A percentile compares a stretch with the other conserved stretches of the same genome.
Evolutionary conservation across 1,284 basidiomycete species (phyloP).

Genomic region (Agaricales sp.): DNA sequence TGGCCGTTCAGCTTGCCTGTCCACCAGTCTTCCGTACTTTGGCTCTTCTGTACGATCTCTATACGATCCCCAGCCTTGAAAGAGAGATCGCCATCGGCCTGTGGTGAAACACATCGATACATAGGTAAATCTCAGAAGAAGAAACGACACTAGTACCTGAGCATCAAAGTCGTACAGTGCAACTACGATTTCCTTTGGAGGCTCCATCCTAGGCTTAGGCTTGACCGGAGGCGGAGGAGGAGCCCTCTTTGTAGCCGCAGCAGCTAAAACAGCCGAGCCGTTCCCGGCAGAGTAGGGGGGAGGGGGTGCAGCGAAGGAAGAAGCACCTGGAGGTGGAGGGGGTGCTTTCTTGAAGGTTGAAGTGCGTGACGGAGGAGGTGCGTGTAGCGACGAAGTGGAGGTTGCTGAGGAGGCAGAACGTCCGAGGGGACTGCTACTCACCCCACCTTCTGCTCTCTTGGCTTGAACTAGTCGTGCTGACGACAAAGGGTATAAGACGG

Average conservation of each 20-base stretch:
- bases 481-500: conserved; percentile 5
- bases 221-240: conserved; percentile 89
- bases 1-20: conserved; percentile 80
- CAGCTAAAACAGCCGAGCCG: conserved; percentile 22
- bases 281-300: conserved; percentile 47
- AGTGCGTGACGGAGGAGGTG: conserved; percentile 34
- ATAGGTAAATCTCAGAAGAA: conserved; percentile 4
- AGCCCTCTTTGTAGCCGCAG: conserved; percentile 66
- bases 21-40: conserved; percentile 95
- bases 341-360: conserved; percentile 34
- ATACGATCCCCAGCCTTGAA: conserved; percentile 93
- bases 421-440: conserved; percentile 22
- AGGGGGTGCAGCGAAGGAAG: conserved; percentile 32
- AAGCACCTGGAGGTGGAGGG: conserved; percentile 29
- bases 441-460: conserved; percentile 28
- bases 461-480: conserved; percentile 57
- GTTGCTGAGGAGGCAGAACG: conserved; percentile 35
- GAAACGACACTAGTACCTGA: conserved; percentile 33
- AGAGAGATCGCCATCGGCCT: conserved; percentile 90
- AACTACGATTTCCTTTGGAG: conserved; percentile 68
- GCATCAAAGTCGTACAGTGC: conserved; percentile 95
- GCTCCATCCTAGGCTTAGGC: conserved; percentile 62
- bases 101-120: conserved; percentile 9
- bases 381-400: conserved; percentile 28
- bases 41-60: conserved; percentile 82